A percentile compares a stretch with the other conserved stretches of the same genome.
These are phyloP conservation scores for Citrus trifoliata DNA, from an alignment of 345 rosid species.

Conservation along the genomic window DNA sequence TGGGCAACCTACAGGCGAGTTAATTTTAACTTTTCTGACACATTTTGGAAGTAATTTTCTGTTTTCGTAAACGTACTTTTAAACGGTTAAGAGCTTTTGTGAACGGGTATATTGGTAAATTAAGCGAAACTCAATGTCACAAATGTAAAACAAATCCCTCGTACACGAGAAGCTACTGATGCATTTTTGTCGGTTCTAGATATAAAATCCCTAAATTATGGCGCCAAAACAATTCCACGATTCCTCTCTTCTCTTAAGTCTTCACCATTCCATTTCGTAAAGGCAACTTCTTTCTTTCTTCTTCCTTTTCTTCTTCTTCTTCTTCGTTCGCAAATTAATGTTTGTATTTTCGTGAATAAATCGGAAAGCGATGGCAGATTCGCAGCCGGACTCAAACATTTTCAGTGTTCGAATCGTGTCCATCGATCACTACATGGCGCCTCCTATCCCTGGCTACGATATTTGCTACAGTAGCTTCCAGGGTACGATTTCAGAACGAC, in stretches of 20 bases:
- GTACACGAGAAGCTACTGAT: neutral
- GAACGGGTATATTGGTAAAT: neutral
- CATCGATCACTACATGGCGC: slow-evolving; percentile 80
- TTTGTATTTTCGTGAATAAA: neutral
- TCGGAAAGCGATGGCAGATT: slow-evolving; percentile 36
- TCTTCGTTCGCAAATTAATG: neutral
- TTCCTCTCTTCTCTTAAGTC: neutral
- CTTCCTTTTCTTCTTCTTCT: too few relatives aligned
- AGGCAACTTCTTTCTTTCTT: neutral
- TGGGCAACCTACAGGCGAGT: slow-evolving; percentile 34
- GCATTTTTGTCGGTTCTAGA: neutral
- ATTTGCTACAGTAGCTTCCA: slow-evolving; percentile 80
- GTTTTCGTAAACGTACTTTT: neutral
- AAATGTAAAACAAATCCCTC: neutral
- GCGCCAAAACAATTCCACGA: slow-evolving; percentile 13
- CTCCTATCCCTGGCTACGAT: slow-evolving; percentile 71
- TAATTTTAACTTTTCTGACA: neutral
- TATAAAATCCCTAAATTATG: neutral
- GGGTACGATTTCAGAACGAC: slow-evolving; percentile 34
- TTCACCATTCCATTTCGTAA: neutral
- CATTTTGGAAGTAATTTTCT: neutral
- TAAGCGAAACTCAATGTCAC: neutral
- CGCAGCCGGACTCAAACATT: slow-evolving; percentile 44
- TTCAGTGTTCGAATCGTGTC: slow-evolving; percentile 84
- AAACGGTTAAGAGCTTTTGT: neutral